phyloP scores from a whole-genome alignment of 2,329 filamentous ascomycete genomes.

The Ophiocordyceps robertsii region DNA sequence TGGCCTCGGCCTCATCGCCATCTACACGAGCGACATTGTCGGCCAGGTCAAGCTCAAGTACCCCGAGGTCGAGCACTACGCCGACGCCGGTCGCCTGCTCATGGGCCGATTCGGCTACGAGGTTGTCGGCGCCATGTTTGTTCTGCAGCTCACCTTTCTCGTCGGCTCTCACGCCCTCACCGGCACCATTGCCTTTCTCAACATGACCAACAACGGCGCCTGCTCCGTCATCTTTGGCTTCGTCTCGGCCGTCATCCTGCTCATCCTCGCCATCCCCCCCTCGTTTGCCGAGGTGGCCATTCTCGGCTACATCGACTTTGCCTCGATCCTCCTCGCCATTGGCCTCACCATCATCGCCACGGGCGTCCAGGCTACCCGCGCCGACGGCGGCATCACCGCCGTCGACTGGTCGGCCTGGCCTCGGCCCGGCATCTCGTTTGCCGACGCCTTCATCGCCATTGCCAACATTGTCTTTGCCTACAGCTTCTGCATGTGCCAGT shows the following conservation, averaged over 20 bases:
- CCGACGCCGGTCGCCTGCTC: slow-evolving; percentile 52
- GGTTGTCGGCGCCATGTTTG: slow-evolving; percentile 46
- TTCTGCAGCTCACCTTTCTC: slow-evolving; percentile 53
- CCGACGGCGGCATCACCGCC: slow-evolving; percentile 15
- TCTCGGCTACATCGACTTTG: slow-evolving; percentile 41
- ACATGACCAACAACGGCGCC: slow-evolving; percentile 40
- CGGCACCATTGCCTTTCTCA: slow-evolving; percentile 56
- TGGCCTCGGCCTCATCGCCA: slow-evolving; percentile 29
- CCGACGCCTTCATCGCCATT: slow-evolving; percentile 45
- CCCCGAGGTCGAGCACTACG: slow-evolving; percentile 50
- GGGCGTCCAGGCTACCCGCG: slow-evolving; percentile 27
- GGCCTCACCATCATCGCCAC: slow-evolving; percentile 54
- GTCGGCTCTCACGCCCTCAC: slow-evolving; percentile 61
- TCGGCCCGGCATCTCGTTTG: slow-evolving; percentile 30
- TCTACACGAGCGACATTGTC: slow-evolving; percentile 33
- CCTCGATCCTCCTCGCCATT: slow-evolving; percentile 50
- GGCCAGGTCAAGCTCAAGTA: slow-evolving; percentile 33
- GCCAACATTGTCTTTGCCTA: slow-evolving; percentile 62
- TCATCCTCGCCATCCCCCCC: slow-evolving; percentile 31
- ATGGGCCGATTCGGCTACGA: slow-evolving; percentile 47
- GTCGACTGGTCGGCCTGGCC: slow-evolving; percentile 32
- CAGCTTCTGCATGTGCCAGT: slow-evolving; percentile 38
- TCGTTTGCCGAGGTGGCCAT: slow-evolving; percentile 35
- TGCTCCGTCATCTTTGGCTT: slow-evolving; percentile 32
- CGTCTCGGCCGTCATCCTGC: slow-evolving; percentile 30